A percentile compares a stretch with the other conserved stretches of the same genome.
phyloP scores from a whole-genome alignment of 441 rosid genomes.

The Gossypium schwendimanii region DNA sequence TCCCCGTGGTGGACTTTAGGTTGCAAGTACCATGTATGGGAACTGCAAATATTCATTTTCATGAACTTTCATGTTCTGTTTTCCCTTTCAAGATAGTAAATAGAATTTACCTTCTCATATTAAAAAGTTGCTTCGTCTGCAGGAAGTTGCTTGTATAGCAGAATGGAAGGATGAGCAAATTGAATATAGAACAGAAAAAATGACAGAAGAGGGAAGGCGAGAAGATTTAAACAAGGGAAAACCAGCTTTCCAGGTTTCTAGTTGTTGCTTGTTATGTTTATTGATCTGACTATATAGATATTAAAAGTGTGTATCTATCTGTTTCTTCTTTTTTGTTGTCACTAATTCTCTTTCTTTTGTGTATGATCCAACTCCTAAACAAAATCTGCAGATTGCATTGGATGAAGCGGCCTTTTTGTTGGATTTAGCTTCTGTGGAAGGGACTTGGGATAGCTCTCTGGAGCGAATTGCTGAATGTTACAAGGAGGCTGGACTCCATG shows the following conservation, averaged over 20 bases:
- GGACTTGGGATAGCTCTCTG: slow-evolving; percentile 60
- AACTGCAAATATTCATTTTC: neutral
- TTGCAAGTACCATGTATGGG: slow-evolving; percentile 56
- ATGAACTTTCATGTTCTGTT: neutral
- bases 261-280: neutral
- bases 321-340: neutral
- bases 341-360: neutral
- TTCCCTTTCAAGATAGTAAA: neutral
- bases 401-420: slow-evolving; percentile 81
- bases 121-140: slow-evolving; percentile 8
- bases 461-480: slow-evolving; percentile 59
- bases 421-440: slow-evolving; percentile 78
- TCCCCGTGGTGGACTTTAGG: slow-evolving; percentile 96
- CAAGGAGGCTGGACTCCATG: slow-evolving; percentile 59
- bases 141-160: slow-evolving; percentile 76
- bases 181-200: slow-evolving; percentile 49
- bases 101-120: neutral
- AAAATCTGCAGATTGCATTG: slow-evolving; percentile 45
- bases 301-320: neutral
- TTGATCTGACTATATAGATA: neutral
- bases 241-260: slow-evolving; percentile 52
- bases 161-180: slow-evolving; percentile 79
- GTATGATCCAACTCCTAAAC: neutral
- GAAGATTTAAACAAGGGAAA: slow-evolving; percentile 70
- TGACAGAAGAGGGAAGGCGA: slow-evolving; percentile 55